A percentile compares a stretch with the other conserved stretches of the same genome.
Conservation (phyloP, 176 grass and related monocot genomes). For the Musa schizocarpa region DNA sequence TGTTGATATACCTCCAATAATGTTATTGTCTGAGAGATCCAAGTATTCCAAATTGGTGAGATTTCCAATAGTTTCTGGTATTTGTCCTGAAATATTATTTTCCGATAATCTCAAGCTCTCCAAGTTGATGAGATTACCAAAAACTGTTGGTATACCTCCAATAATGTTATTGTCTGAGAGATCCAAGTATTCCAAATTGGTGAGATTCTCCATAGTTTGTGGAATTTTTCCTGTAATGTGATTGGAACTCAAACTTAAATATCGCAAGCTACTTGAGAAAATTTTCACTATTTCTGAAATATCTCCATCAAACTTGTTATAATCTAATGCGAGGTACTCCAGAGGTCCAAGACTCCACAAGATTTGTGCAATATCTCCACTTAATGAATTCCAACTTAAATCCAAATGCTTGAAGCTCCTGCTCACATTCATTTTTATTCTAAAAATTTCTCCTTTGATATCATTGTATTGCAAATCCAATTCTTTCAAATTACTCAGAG, state of each 20-base stretch:
- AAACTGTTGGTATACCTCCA: too few species aligned
- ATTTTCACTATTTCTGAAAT: not conserved
- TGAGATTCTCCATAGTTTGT: not conserved
- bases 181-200: too few species aligned
- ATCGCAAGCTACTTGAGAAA: not conserved
- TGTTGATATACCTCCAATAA: too few species aligned
- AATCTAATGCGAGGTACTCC: conserved; percentile 11
- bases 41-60: too few species aligned
- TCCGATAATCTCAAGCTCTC: too few species aligned
- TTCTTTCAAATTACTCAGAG: conserved; percentile 19
- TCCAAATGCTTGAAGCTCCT: not conserved
- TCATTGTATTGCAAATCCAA: not conserved
- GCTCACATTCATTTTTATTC: not conserved
- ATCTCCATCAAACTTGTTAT: not conserved
- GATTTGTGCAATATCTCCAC: not conserved
- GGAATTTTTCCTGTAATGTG: conserved; percentile 8
- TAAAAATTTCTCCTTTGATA: not conserved
- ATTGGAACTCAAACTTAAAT: conserved; percentile 12
- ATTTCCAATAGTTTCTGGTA: not conserved
- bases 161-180: too few species aligned
- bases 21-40: too few species aligned
- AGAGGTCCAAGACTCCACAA: not conserved
- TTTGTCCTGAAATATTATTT: too few species aligned
- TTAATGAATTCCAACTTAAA: not conserved
- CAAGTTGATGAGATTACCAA: too few species aligned